These are phyloP conservation scores for Microsporum ferrugineum DNA, from an alignment of 2,329 filamentous ascomycete species.

Conservation along the genomic window DNA sequence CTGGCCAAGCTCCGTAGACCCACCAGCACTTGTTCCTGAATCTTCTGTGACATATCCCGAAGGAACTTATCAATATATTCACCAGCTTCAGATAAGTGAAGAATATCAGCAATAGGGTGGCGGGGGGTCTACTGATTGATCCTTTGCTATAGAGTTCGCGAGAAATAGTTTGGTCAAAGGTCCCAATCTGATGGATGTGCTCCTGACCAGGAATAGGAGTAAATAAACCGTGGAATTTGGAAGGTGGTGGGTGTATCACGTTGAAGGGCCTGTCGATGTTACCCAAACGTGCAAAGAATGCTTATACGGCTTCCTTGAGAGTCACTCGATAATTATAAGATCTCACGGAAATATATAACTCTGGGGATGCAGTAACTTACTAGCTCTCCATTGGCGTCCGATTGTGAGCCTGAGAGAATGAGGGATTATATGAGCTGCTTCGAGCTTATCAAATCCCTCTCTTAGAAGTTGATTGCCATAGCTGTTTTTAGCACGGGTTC, in stretches of 20 bases:
- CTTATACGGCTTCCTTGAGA: slow-evolving; percentile 24
- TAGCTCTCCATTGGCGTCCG: not conserved
- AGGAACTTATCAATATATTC: not conserved
- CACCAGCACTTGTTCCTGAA: not conserved
- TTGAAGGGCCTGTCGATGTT: slow-evolving; percentile 21
- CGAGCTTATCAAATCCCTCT: slow-evolving; percentile 8
- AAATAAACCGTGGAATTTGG: slow-evolving; percentile 21
- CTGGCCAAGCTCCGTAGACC: not conserved
- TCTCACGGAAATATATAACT: not conserved
- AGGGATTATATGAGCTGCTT: slow-evolving; percentile 9
- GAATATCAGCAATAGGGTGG: slow-evolving; percentile 1
- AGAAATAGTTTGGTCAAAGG: slow-evolving; percentile 11
- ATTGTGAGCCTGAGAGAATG: not conserved
- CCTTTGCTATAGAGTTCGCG: slow-evolving; percentile 20
- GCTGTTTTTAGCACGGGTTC: slow-evolving; percentile 11
- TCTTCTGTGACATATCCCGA: not conserved
- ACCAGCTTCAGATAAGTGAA: not conserved
- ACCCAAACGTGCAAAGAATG: slow-evolving; percentile 32
- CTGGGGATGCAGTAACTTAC: not conserved
- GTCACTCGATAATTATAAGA: slow-evolving; percentile 8
- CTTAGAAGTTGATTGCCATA: slow-evolving; percentile 10
- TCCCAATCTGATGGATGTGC: slow-evolving; percentile 19
- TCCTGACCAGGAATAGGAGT: slow-evolving; percentile 11
- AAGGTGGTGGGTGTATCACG: slow-evolving; percentile 4
- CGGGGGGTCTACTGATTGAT: slow-evolving; percentile 19